These are phyloP conservation scores for Cyberlindnera saturnus DNA, from an alignment of 805 yeast species.

Conservation along the genomic window DNA sequence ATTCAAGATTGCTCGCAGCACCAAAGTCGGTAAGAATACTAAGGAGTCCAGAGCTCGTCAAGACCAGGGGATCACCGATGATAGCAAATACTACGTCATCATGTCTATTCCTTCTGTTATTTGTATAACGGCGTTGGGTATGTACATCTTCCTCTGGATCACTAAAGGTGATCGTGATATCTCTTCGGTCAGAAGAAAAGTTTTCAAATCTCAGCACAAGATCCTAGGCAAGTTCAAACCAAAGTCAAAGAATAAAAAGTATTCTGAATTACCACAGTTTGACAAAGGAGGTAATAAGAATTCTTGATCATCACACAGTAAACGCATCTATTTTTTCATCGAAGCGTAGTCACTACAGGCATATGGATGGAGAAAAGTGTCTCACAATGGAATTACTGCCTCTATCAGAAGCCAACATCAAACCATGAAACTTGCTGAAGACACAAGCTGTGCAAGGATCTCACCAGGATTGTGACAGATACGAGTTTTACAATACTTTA, in stretches of 20 bases:
- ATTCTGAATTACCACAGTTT: conserved; percentile 35
- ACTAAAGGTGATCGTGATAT: conserved; percentile 54
- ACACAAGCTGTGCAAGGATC: conserved; percentile 9
- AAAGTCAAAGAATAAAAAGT: conserved; percentile 31
- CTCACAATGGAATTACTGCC: neutral
- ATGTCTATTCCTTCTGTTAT: conserved; percentile 66
- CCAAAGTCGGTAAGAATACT: conserved; percentile 35
- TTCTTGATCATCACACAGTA: neutral
- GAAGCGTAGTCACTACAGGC: too few species aligned
- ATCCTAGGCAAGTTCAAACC: conserved; percentile 35
- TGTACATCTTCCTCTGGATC: conserved; percentile 57
- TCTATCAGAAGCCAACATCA: conserved; percentile 2
- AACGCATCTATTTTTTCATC: neutral
- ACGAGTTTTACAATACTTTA: conserved; percentile 7
- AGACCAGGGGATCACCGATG: conserved; percentile 40
- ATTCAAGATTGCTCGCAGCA: conserved; percentile 35
- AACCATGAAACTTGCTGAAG: conserved; percentile 11
- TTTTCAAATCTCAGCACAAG: conserved; percentile 30
- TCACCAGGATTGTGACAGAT: conserved; percentile 17
- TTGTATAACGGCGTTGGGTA: conserved; percentile 47
- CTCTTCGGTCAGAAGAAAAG: conserved; percentile 33
- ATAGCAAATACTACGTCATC: conserved; percentile 55
- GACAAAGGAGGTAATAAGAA: conserved; percentile 14
- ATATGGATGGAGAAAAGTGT: neutral
- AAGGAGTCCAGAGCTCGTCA: conserved; percentile 36